Evolutionary conservation across 2,329 filamentous ascomycete genomes (phyloP), one percentile per base, ranked within the genome.

Genomic region (Colletotrichum tanaceti): DNA sequence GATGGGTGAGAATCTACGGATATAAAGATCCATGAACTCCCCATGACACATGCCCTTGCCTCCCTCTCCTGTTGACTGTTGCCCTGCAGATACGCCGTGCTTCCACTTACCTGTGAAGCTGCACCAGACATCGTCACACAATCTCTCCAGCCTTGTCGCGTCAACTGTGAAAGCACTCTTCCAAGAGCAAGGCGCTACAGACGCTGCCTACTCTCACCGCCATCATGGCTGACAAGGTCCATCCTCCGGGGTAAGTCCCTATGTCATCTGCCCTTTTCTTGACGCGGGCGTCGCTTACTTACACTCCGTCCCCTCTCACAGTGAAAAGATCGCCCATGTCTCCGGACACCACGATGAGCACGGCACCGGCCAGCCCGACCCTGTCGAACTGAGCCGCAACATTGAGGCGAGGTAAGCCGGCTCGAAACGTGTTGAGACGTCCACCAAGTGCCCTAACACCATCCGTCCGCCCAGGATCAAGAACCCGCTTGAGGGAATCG

Each of bases 401-500:
- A 77, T 83, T n/a, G 76, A 81, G 68, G 81, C 82, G 64, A 83
- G 75, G 81, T 83, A 75, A 74, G 80, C 73, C n/a, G 7, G 13
- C 44, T 10, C 39, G 5, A 11, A 35, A 18, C 14, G 20, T 4
- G 16, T 5, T 28, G 32, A 0, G 38, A 43, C 9, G 24, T 20
- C 18, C 18, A 28, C 18, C 18, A 28, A 22, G 20, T n/a, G 18
- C 11, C 11, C 54, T 35, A 35, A 50, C n/a, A 35, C 14, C 20
- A 7, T 4, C 10, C 43, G 32, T 4, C 10, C 43, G 32, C 20
- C 11, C 49, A 84, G 82, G 72, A 83, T 84, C 70, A 79, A 79
- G 70, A 85, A 85, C 67, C 83, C 83, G 28, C 78, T 85, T 41
- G 78, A 80, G 54, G 82, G 82, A 16, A 84, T 89, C 62, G 80